Evolutionary conservation across 225 moss, liverwort and hornwort genomes (phyloP).

Genomic region (Rhytidiadelphus loreus): DNA sequence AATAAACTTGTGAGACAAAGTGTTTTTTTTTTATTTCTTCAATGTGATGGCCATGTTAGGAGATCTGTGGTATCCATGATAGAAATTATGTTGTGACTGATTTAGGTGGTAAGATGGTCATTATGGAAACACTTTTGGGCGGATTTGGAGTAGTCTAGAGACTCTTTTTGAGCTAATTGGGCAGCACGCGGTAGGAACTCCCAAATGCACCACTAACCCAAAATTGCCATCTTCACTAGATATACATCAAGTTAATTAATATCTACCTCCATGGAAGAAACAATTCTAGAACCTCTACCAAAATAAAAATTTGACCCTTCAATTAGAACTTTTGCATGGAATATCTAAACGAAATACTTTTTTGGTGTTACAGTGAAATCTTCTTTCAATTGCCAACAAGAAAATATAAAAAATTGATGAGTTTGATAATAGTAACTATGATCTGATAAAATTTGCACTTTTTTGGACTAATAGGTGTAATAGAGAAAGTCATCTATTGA

Average conservation of each 20-base stretch:
- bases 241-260: not conserved
- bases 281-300: not conserved
- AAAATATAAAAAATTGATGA: not conserved
- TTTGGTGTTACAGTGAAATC: not conserved
- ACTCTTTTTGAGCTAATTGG: too few species aligned
- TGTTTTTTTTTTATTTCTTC: too few species aligned
- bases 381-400: not conserved
- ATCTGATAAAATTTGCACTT: too few species aligned
- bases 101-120: too few species aligned
- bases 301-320: not conserved
- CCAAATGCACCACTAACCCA: rapidly evolving
- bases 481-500: rapidly evolving
- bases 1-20: too few species aligned
- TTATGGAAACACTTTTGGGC: too few species aligned
- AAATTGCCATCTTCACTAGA: not conserved
- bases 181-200: too few species aligned
- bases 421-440: too few species aligned
- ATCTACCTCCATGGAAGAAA: not conserved
- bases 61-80: too few species aligned
- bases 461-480: not conserved
- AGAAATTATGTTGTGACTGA: too few species aligned
- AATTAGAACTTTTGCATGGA: not conserved
- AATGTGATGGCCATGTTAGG: too few species aligned
- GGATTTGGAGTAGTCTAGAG: too few species aligned
- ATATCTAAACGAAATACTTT: not conserved